Conservation (phyloP, 176 grass and related monocot species). For the sorghum (Sorghum bicolor) region DNA sequence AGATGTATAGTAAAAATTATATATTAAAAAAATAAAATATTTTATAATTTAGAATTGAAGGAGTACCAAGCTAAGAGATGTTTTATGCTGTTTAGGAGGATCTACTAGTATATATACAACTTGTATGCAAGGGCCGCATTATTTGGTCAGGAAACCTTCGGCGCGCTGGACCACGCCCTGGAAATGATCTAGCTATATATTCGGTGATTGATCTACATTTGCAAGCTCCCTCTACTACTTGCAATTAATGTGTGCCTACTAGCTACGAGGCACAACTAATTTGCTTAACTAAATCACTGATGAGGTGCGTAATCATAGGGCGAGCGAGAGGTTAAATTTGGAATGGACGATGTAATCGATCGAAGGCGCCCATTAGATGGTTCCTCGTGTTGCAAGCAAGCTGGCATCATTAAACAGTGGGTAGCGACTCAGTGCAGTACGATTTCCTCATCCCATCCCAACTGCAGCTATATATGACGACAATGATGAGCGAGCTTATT, state of each 20-base stretch:
- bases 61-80: too few relatives aligned
- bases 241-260: too few relatives aligned
- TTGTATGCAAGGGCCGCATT: background rate
- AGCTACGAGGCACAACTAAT: background rate
- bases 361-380: background rate
- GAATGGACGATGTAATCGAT: background rate
- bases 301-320: background rate
- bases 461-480: background rate
- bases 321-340: background rate
- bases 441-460: background rate
- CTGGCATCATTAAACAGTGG: constrained; percentile 10
- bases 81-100: too few relatives aligned
- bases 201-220: background rate
- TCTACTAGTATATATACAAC: too few relatives aligned
- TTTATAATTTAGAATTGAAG: too few relatives aligned
- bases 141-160: background rate
- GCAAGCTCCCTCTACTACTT: background rate
- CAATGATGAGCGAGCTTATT: background rate
- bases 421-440: background rate
- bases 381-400: constrained; percentile 18
- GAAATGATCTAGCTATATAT: background rate
- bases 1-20: too few relatives aligned
- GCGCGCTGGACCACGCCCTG: background rate
- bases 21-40: too few relatives aligned
- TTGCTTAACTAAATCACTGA: background rate